A percentile compares a stretch with the other conserved stretches of the same genome.
Conservation (phyloP, 1,284 basidiomycete genomes). For the Ustilago bromivora region DNA sequence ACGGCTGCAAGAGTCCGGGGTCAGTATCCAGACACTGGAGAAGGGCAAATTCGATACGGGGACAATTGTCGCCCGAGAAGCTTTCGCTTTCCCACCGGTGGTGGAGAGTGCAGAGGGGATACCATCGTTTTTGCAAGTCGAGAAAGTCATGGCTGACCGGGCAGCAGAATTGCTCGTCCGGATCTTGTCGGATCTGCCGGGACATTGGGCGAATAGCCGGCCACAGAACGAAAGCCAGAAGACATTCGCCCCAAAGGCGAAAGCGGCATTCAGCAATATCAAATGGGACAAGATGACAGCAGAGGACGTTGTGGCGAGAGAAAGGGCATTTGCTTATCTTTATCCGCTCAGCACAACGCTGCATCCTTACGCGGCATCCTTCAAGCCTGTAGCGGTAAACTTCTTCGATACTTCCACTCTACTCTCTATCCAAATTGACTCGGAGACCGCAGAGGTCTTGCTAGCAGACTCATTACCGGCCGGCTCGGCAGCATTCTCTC, state of each 20-base stretch:
- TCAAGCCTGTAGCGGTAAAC: constrained; percentile 10
- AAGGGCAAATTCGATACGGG: constrained; percentile 57
- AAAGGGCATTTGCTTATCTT: constrained; percentile 55
- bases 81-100: constrained; percentile 71
- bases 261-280: constrained; percentile 28
- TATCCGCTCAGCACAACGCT: constrained; percentile 47
- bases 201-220: constrained; percentile 71
- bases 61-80: constrained; percentile 28
- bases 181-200: constrained; percentile 77
- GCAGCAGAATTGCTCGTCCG: constrained; percentile 81
- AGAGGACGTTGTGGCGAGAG: constrained; percentile 48
- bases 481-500: constrained; percentile 30
- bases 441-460: not conserved
- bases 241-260: constrained; percentile 58
- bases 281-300: constrained; percentile 54
- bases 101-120: constrained; percentile 37
- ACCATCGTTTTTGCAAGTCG: constrained; percentile 74
- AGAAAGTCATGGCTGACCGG: constrained; percentile 76
- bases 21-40: constrained; percentile 59
- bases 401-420: constrained; percentile 9
- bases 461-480: not conserved
- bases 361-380: not conserved
- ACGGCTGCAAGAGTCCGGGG: constrained; percentile 40
- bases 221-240: constrained; percentile 34
- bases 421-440: not conserved